These are phyloP conservation scores for Thermoascus crustaceus DNA, from an alignment of 2,329 filamentous ascomycete genomes.

Conservation along the genomic window DNA sequence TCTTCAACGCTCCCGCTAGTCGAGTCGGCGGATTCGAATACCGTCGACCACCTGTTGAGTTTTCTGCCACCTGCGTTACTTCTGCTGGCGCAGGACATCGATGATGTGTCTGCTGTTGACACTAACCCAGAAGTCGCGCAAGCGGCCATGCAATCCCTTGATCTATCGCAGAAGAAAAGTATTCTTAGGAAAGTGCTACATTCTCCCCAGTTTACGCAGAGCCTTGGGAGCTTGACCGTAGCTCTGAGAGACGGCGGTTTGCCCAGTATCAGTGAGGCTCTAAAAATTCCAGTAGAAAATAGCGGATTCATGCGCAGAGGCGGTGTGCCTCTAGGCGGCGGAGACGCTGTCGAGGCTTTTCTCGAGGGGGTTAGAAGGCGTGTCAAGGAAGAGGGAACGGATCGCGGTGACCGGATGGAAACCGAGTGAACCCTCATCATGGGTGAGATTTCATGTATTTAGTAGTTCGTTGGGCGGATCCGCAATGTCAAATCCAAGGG, in stretches of 20 bases:
- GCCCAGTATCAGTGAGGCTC: slow-evolving; percentile 78
- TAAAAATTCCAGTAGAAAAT: slow-evolving; percentile 72
- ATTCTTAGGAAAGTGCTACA: slow-evolving; percentile 74
- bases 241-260: slow-evolving; percentile 85
- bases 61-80: slow-evolving; percentile 73
- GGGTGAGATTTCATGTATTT: no score
- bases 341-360: slow-evolving; percentile 84
- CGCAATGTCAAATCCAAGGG: no score
- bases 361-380: slow-evolving; percentile 78
- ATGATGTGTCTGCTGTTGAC: slow-evolving; percentile 55
- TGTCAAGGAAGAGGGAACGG: slow-evolving; percentile 49
- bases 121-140: slow-evolving; percentile 60
- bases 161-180: slow-evolving; percentile 65
- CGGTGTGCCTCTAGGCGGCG: slow-evolving; percentile 76
- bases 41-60: slow-evolving; percentile 65
- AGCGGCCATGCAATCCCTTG: slow-evolving; percentile 66
- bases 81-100: slow-evolving; percentile 62
- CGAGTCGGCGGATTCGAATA: slow-evolving; percentile 54
- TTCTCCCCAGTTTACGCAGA: slow-evolving; percentile 86
- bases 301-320: slow-evolving; percentile 73
- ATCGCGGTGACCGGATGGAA: slow-evolving; percentile 34
- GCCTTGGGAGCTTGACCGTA: slow-evolving; percentile 72
- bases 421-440: no score
- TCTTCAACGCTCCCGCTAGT: slow-evolving; percentile 70
- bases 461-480: no score